Evolutionary conservation across 2,329 filamentous ascomycete species (phyloP).

Genomic region (Aspergillus candidus): DNA sequence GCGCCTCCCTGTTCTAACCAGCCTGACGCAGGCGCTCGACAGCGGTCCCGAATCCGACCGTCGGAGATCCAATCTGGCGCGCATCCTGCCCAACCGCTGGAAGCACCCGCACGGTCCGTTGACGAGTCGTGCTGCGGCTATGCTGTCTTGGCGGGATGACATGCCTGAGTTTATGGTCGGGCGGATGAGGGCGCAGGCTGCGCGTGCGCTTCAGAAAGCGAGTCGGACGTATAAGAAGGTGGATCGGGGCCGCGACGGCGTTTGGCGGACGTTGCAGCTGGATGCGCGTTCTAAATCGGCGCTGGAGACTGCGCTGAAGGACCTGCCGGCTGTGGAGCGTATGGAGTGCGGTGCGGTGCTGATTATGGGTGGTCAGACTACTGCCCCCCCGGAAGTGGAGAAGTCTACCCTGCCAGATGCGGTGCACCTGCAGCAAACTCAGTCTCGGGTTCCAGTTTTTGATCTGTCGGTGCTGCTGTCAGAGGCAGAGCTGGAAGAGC

Average conservation of each 20-base stretch:
- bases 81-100: constrained; percentile 32
- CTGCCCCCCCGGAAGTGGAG: constrained; percentile 5
- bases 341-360: constrained; percentile 29
- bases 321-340: constrained; percentile 18
- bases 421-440: constrained; percentile 24
- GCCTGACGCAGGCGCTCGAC: constrained; percentile 12
- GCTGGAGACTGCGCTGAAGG: constrained; percentile 16
- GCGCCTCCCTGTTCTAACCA: constrained; percentile 20
- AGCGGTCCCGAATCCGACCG: constrained; percentile 4
- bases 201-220: constrained; percentile 32
- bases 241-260: constrained; percentile 12
- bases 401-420: constrained; percentile 18
- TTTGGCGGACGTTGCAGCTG: constrained; percentile 24
- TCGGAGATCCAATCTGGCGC: constrained; percentile 9
- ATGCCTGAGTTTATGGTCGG: constrained; percentile 40
- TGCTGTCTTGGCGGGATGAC: constrained; percentile 43
- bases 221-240: constrained; percentile 17
- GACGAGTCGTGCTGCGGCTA: constrained; percentile 20
- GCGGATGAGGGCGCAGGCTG: constrained; percentile 31
- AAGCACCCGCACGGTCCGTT: constrained; percentile 27
- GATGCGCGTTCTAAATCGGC: constrained; percentile 14
- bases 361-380: constrained; percentile 11
- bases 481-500: constrained; percentile 21
- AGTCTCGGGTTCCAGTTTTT: constrained; percentile 32
- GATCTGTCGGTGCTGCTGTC: constrained; percentile 31